Percentiles rank a stretch among this genome's conserved stretches.
Evolutionary conservation across 106 monocot genomes (phyloP).

Genomic region (Dendrobium huoshanense): DNA sequence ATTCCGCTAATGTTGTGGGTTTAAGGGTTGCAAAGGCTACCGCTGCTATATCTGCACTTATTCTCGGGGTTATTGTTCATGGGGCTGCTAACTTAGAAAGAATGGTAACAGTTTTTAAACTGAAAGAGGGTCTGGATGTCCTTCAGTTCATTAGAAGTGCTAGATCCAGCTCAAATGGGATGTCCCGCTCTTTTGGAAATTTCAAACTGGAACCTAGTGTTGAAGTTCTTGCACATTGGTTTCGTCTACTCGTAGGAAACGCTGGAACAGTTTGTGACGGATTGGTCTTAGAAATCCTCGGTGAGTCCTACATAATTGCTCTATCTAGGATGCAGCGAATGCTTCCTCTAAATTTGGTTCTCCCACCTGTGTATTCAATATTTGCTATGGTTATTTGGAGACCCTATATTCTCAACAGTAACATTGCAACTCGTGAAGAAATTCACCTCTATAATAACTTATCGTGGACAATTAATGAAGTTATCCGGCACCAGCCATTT

Average conservation of each 20-base stretch:
- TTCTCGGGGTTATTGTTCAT: constrained; percentile 74
- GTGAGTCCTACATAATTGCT: constrained; percentile 61
- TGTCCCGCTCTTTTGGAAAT: constrained; percentile 52
- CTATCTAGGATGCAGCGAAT: constrained; percentile 81
- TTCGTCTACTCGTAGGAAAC: constrained; percentile 78
- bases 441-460: constrained; percentile 62
- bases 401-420: constrained; percentile 62
- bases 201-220: constrained; percentile 45
- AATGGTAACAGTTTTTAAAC: constrained; percentile 69
- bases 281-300: constrained; percentile 72
- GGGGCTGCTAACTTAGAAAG: constrained; percentile 72
- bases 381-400: constrained; percentile 91
- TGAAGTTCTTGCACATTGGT: constrained; percentile 93
- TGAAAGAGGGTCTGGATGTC: constrained; percentile 89
- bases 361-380: constrained; percentile 85
- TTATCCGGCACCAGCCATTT: constrained; percentile 83
- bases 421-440: constrained; percentile 67
- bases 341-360: constrained; percentile 61
- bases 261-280: constrained; percentile 77
- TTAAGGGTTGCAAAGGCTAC: constrained; percentile 59
- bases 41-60: constrained; percentile 85
- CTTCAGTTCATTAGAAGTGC: constrained; percentile 63
- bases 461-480: constrained; percentile 57
- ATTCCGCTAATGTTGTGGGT: constrained; percentile 41
- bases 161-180: constrained; percentile 74